These are phyloP conservation scores for Diplodia scrobiculata DNA, from an alignment of 2,329 filamentous ascomycete genomes.

Conservation along the genomic window DNA sequence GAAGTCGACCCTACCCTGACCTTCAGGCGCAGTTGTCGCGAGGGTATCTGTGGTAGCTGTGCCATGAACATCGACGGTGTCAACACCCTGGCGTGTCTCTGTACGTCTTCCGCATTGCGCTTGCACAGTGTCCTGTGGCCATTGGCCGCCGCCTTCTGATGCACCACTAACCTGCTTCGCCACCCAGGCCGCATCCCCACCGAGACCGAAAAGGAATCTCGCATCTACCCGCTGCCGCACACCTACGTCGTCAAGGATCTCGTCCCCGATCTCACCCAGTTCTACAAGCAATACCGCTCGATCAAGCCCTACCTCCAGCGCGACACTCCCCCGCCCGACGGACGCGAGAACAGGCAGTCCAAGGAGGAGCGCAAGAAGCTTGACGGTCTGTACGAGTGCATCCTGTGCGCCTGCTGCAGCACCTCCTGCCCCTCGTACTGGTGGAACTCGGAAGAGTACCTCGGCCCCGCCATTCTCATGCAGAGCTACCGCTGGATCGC, in stretches of 20 bases:
- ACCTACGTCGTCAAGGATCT: constrained; percentile 99
- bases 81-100: constrained; percentile 96
- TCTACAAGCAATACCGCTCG: constrained; percentile 99
- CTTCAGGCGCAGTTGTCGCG: constrained; percentile 92
- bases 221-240: constrained; percentile 97
- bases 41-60: constrained; percentile 98
- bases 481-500: constrained; percentile 98
- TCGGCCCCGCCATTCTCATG: constrained; percentile 91
- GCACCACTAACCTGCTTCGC: constrained; percentile 4
- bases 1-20: constrained; percentile 95
- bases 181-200: constrained; percentile 82
- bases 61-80: constrained; percentile 99
- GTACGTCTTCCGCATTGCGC: constrained; percentile 55
- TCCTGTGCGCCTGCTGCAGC: constrained; percentile 98
- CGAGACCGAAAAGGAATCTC: constrained; percentile 76
- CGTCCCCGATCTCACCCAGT: constrained; percentile 94
- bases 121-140: background rate
- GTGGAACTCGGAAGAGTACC: constrained; percentile 99
- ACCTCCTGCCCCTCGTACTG: constrained; percentile 99
- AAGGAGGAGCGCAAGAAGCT: constrained; percentile 94
- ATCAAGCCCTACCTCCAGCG: constrained; percentile 98
- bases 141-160: background rate
- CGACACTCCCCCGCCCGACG: constrained; percentile 79
- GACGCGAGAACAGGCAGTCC: constrained; percentile 87
- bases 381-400: constrained; percentile 98